Evolutionary conservation across 805 yeast genomes (phyloP), one percentile per base, ranked within the genome.

Genomic region (Barnettozyma salicaria): DNA sequence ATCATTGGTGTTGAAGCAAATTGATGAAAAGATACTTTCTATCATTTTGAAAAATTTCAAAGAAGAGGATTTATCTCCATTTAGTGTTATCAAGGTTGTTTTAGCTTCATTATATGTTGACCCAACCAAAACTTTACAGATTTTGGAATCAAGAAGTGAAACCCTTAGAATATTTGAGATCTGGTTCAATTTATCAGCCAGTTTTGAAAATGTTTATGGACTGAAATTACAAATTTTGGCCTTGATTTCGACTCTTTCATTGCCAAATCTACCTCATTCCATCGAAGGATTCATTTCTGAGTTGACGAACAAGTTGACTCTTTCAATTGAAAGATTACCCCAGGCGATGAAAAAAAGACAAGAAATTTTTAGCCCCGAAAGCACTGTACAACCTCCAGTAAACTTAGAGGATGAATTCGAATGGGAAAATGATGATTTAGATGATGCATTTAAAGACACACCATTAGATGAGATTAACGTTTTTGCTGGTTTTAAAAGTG

Each of bases 401-500:
- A n/a, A n/a, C n/a, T n/a, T n/a, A n/a, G 76, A 80, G 37, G 61
- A 56, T 37, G 44, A 33, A n/a, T 21, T 21, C 27, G 45, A 31
- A 3, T 35, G 28, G 26, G 33, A 29, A 19, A 25, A 44, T 42
- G 67, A 63, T 25, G 67, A 62, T 28, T 78, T 79, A 37, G 96
- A 87, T 51, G 95, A 81, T 53, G 77, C 92, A 11, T 71, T 82
- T 57, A 76, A 80, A 39, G 82, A 78, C 46, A 80, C 94, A 1
- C 85, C 92, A 7, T 67, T 90, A 40, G 97, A 89, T 57, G 65
- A 70, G 29, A 59, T 87, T 30, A 83, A 88, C 54, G 78, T 80
- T 5, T 85, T 78, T 62, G 63, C 67, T 30, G 77, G 75, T 5
- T 77, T 88, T 58, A 73, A 75, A 38, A 66, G 68, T n/a, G 70